Evolutionary conservation across 2,329 filamentous ascomycete species (phyloP), one percentile per base, ranked within the genome.

Genomic region (Scytalidium sp.): DNA sequence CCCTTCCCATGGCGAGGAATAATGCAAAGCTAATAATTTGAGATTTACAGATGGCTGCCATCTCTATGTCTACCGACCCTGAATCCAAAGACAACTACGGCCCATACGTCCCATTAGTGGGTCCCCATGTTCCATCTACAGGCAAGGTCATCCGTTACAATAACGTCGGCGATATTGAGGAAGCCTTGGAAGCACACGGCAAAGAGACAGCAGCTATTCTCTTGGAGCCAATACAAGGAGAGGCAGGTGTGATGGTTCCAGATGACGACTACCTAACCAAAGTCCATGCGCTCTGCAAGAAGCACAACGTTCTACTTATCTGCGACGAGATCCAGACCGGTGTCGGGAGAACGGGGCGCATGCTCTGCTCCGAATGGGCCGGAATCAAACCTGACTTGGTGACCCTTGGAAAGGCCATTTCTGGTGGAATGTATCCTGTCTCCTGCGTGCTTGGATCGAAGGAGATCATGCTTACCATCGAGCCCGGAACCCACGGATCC

Each of bases 261-360:
- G 88, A 93, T 58, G 89, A 93, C 46, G 85, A 86, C 70, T 99
- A 99, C 72, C 82, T 99, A 27, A 71, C 76, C 59, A 83, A 86
- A 64, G 89, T 92, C 42, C 82, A 90, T 49, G 87, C 81, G 20
- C 84, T 97, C 20, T 99, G 94, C 77, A 90, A 90, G 71, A 88
- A 96, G 78, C 84, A 97, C 79, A 96, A 97, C 57, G 91, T 96
- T 36, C 83, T 99, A 43, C 75, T 99, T 66, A 97, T 99, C 70
- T 96, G 90, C 70, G 94, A 99, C 68, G 94, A 99, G 79, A 97
- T 99, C 63, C 94, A 99, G 74, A 99, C 94, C 4, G 93, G 93
- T 58, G 96, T 99, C 66, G 94, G 91, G 48, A 86, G 94, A 56
- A 99, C 94, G 17, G 94, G 94, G 47, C 89, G 88, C 65, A 88